Conservation (phyloP, 495 filamentous ascomycete genomes). For the Trypethelium eluteriae region DNA sequence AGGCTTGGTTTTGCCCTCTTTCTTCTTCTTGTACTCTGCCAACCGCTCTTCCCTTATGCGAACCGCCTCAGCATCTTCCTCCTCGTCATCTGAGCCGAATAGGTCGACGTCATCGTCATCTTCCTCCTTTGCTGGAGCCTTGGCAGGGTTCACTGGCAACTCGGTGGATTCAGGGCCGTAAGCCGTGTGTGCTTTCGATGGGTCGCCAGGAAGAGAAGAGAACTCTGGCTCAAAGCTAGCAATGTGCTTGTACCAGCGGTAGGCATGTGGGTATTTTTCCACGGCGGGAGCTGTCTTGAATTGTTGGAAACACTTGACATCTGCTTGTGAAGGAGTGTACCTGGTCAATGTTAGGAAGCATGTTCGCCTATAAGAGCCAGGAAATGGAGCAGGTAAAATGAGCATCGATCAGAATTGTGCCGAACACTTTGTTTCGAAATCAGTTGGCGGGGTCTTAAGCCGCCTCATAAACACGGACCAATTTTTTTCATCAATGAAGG, state of each 20-base stretch:
- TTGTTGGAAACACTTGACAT: slow-evolving; percentile 89
- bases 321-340: slow-evolving; percentile 81
- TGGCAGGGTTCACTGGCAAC: slow-evolving; percentile 73
- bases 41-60: slow-evolving; percentile 77
- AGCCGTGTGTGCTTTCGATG: slow-evolving; percentile 74
- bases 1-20: slow-evolving; percentile 82
- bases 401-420: slow-evolving; percentile 70
- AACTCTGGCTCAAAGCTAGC: slow-evolving; percentile 84
- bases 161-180: slow-evolving; percentile 82
- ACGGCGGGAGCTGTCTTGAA: slow-evolving; percentile 65
- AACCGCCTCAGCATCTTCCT: slow-evolving; percentile 83
- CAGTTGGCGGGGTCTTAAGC: slow-evolving; percentile 91
- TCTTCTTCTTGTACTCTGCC: slow-evolving; percentile 93
- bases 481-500: slow-evolving; percentile 72
- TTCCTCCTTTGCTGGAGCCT: slow-evolving; percentile 65
- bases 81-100: slow-evolving; percentile 82
- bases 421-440: slow-evolving; percentile 69
- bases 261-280: slow-evolving; percentile 84
- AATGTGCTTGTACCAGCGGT: slow-evolving; percentile 99
- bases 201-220: slow-evolving; percentile 80
- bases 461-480: slow-evolving; percentile 99
- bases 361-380: slow-evolving; percentile 12
- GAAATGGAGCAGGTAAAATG: slow-evolving; percentile 18
- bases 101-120: slow-evolving; percentile 83
- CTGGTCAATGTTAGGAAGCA: slow-evolving; percentile 41